Conservation (phyloP, 495 filamentous ascomycete species). For the Hypoxylon lienhwacheense region DNA sequence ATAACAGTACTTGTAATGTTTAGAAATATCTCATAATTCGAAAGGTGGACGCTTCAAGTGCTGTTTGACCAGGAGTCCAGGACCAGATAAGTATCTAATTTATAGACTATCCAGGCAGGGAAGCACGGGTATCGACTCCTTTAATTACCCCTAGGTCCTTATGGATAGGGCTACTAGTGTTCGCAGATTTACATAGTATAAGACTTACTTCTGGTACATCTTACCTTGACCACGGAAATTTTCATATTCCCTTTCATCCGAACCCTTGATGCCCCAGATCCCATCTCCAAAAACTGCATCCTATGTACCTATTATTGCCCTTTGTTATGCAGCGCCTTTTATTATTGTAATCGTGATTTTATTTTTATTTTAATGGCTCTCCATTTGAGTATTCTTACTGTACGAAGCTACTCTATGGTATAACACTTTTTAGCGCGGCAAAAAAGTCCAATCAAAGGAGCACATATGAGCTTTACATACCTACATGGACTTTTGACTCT, state of each 20-base stretch:
- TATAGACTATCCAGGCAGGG: no score
- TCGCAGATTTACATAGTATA: not conserved
- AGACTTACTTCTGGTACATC: no score
- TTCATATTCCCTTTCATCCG: constrained; percentile 36
- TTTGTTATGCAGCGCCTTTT: not conserved
- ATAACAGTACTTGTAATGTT: no score
- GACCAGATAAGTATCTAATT: not conserved
- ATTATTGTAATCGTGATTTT: no score
- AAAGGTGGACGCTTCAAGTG: no score
- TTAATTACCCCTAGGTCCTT: constrained; percentile 1
- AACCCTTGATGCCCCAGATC: constrained; percentile 33
- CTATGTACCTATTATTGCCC: constrained; percentile 13
- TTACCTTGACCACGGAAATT: constrained; percentile 26
- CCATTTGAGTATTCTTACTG: no score
- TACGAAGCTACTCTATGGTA: no score
- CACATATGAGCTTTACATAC: constrained; percentile 6
- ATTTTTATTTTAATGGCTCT: no score
- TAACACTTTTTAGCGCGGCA: not conserved
- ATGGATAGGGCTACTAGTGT: constrained; percentile 6
- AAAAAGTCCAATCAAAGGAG: not conserved
- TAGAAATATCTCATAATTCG: no score
- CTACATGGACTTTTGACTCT: constrained; percentile 18
- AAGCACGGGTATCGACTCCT: not conserved
- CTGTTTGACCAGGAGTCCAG: no score
- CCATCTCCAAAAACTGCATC: constrained; percentile 22